phyloP scores from a whole-genome alignment of 2,329 filamentous ascomycete species.

The Aspergillus clavatus region DNA sequence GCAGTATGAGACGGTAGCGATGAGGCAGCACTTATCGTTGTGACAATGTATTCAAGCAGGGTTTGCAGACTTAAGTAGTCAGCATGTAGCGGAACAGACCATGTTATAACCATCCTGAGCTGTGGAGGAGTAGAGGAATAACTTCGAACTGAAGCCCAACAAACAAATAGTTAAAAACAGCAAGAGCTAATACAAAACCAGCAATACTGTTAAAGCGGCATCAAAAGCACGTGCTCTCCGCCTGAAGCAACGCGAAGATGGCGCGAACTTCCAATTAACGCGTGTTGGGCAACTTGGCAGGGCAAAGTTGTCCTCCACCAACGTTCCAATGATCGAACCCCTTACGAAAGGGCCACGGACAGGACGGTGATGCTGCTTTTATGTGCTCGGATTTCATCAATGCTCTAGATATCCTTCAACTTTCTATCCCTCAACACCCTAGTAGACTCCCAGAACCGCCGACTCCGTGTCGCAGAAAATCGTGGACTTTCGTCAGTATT shows the following conservation, averaged over 20 bases:
- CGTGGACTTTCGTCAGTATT: too few species aligned
- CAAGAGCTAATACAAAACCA: not conserved
- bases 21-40: too few species aligned
- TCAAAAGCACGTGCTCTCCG: conserved; percentile 7
- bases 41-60: too few species aligned
- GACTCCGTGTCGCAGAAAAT: too few species aligned
- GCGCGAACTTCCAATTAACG: conserved; percentile 19
- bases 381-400: not conserved
- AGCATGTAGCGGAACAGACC: too few species aligned
- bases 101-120: too few species aligned
- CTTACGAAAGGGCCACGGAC: not conserved
- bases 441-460: too few species aligned
- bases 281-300: conserved; percentile 7
- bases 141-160: not conserved
- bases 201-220: not conserved
- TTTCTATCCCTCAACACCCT: too few species aligned
- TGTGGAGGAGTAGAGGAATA: too few species aligned
- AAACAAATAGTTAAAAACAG: not conserved
- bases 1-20: not conserved
- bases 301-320: not conserved
- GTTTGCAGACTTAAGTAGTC: too few species aligned
- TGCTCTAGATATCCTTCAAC: too few species aligned
- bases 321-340: not conserved
- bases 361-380: not conserved
- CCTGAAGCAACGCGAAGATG: conserved; percentile 8